These are phyloP conservation scores for Fusarium sarcochroum DNA, from an alignment of 2,329 filamentous ascomycete genomes.

Conservation along the genomic window DNA sequence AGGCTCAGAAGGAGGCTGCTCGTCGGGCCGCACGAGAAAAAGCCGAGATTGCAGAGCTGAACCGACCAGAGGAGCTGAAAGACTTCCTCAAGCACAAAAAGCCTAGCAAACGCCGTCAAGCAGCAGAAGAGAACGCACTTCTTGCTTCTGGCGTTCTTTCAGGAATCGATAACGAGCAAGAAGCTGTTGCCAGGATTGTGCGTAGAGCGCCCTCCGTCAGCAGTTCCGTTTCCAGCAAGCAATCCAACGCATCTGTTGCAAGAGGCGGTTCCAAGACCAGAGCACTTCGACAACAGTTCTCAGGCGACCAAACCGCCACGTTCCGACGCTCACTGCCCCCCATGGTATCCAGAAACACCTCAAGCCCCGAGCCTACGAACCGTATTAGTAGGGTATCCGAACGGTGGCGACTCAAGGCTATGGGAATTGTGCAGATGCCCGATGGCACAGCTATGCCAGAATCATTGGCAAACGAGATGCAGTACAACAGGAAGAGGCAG, in stretches of 20 bases:
- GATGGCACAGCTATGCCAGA: constrained; percentile 69
- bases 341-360: constrained; percentile 47
- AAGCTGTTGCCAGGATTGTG: constrained; percentile 55
- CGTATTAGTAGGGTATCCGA: constrained; percentile 58
- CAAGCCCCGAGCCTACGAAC: constrained; percentile 45
- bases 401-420: constrained; percentile 63
- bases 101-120: constrained; percentile 49
- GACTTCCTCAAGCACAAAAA: constrained; percentile 53
- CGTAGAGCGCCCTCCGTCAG: constrained; percentile 45
- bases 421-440: constrained; percentile 67
- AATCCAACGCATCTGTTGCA: constrained; percentile 39
- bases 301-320: constrained; percentile 48
- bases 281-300: constrained; percentile 54
- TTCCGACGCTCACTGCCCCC: constrained; percentile 60
- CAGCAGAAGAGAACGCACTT: constrained; percentile 56
- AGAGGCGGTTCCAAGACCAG: constrained; percentile 55
- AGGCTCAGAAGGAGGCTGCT: constrained; percentile 54
- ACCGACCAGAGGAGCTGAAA: constrained; percentile 55
- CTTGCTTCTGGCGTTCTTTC: constrained; percentile 60
- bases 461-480: constrained; percentile 62
- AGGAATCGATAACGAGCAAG: constrained; percentile 57
- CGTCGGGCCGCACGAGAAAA: constrained; percentile 45
- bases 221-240: constrained; percentile 40
- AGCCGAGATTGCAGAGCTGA: constrained; percentile 47
- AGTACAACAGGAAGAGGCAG: constrained; percentile 58